phyloP scores from a whole-genome alignment of 768 basidiomycete species.

The Paxillus rubicundulus region DNA sequence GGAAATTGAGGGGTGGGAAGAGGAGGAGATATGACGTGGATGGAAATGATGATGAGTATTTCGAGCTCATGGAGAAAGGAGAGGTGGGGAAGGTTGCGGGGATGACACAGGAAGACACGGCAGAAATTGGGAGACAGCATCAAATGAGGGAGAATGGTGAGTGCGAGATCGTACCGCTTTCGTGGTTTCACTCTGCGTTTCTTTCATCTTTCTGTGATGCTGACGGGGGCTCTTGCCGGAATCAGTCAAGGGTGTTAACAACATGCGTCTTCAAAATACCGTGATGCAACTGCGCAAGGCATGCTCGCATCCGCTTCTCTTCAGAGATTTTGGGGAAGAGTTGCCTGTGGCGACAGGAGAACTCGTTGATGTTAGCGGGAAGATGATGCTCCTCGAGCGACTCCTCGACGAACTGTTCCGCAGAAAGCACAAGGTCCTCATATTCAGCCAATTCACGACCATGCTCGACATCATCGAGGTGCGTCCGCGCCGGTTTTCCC shows the following conservation, averaged over 20 bases:
- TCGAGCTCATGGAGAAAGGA: slow-evolving; percentile 54
- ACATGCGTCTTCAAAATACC: slow-evolving; percentile 89
- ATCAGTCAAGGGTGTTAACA: slow-evolving; percentile 81
- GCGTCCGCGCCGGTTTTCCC: slow-evolving; percentile 8
- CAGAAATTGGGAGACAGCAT: slow-evolving; percentile 56
- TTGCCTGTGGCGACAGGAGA: slow-evolving; percentile 67
- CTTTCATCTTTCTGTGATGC: background rate
- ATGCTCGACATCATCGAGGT: slow-evolving; percentile 97
- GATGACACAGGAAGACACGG: slow-evolving; percentile 45
- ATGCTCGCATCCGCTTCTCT: slow-evolving; percentile 89
- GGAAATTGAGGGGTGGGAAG: slow-evolving; percentile 35
- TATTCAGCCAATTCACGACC: slow-evolving; percentile 92
- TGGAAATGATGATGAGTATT: slow-evolving; percentile 62
- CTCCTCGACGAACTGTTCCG: slow-evolving; percentile 80
- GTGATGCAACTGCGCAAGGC: slow-evolving; percentile 98
- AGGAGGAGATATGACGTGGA: slow-evolving; percentile 54
- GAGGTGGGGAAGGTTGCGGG: slow-evolving; percentile 37
- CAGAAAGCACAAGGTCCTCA: slow-evolving; percentile 78
- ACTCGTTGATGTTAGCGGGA: slow-evolving; percentile 84
- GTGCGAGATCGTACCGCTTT: slow-evolving; percentile 21
- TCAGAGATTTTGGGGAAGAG: slow-evolving; percentile 43
- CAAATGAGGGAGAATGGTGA: slow-evolving; percentile 59
- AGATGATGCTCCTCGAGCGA: slow-evolving; percentile 95
- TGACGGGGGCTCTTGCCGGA: slow-evolving; percentile 2
- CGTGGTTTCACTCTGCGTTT: slow-evolving; percentile 5